Base-by-base conservation (phyloP, 176 grass and related monocot species). In the Bonia amplexicaulis region DNA sequence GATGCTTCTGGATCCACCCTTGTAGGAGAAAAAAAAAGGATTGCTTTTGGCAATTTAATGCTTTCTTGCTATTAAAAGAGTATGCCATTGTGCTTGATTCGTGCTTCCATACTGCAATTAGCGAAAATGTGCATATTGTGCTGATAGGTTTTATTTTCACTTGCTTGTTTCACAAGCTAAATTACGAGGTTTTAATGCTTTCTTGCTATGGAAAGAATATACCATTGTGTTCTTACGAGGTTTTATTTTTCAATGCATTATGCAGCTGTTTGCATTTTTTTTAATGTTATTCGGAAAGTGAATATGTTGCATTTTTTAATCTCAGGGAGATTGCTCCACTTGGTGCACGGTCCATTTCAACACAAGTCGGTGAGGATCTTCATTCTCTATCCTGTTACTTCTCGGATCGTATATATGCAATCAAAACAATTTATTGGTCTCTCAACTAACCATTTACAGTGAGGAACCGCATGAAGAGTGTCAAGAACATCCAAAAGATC, bases 401-500 rank as follows among this genome's bases (percentile, higher is more conserved):
- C 12, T 53, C 20, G 13, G 6, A 62, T 39, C 8, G 2, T 80
- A 26, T 48, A 33, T 31, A 6, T 22, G 9, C 48, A 65, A 51
- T 80, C 6, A 5, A 58, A 9, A 17, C 8, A 11, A 84, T 29
- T 79, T 73, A 51, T 73, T 60, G 40, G 39, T 82, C 25, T 6
- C n/a, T 54, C 15, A 19, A 46, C 46, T 53, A 23, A 80, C 66
- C 3, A 47, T 48, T 22, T 71, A 40, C 83, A 98, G 96, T 95
- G 63, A 95, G 96, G 84, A 98, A 84, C 62, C 80, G 96, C 37
- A 98, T 98, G 96, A 98, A 98, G 83, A 98, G 93, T 95, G 89
- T 98, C 2, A 98, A 88, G 83, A 98, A 98, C 73, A 98, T 95
- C 26, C 93, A 98, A 75, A 98, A 98, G 87, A 97, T 97, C 53